Base-by-base conservation (phyloP, 2,329 filamentous ascomycete species). In the Malbranchea zuffiana region DNA sequence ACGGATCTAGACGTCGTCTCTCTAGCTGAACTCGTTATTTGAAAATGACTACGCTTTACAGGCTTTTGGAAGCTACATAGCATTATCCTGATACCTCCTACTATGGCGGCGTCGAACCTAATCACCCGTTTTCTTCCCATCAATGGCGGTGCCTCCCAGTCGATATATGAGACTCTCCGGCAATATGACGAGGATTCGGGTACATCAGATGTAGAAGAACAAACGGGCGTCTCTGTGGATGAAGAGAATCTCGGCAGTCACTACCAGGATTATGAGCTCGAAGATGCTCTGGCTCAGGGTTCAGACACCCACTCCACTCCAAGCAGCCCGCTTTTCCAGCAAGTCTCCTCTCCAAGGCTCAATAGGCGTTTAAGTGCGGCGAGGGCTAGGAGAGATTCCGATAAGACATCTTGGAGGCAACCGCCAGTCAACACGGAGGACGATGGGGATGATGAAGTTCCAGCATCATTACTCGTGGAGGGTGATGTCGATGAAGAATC, bases 401-500 rank as follows among this genome's bases (percentile, higher is more conserved):
- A 35, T 45, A 16, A 41, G 39, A 6, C 46, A 47, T 20, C 52
- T 24, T 58, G 54, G 53, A 57, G 51, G 44, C 52, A 51, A 19
- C 37, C 46, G 6, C 45, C 46, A n/a, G 49, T 48, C n/a, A 26
- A 42, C 46, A 36, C 45, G 42, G 21, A 49, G 43, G 40, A 54
- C 41, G 26, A 40, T 15, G 40, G 28, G 16, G 42, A 63, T 30
- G 47, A 57, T n/a, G 62, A 67, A 47, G 75, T 80, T 2, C 76
- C 76, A 2, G 68, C 69, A 37, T 80, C 76, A 6, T 58, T 80
- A 24, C 58, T 80, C 19, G 61, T 78, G 25, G 75, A 79, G 56
- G 69, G 62, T 5, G 51, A 62, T 23, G 61, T 60, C 29, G 54
- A 55, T 44, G 60, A 52, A 40, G 60, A 53, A 17, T 52, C 56